phyloP scores from a whole-genome alignment of 192 early-diverging fungal genomes.

The Rhizophagus sp. region DNA sequence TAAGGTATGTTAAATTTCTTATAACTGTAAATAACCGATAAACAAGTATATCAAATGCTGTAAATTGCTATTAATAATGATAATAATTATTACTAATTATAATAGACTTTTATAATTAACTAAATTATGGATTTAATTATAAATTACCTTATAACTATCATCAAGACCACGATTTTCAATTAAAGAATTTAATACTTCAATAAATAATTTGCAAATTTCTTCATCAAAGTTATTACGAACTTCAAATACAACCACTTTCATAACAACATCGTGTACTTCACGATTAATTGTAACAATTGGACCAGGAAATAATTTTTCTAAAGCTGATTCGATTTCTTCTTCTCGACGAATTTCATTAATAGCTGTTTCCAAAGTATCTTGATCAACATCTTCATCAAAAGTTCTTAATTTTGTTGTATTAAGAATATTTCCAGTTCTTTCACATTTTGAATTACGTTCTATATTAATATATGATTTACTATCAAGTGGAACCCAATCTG shows the following conservation, averaged over 20 bases:
- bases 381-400: neutral
- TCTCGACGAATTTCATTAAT: neutral
- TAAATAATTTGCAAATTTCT: constrained; percentile 1
- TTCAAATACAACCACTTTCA: neutral
- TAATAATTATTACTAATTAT: neutral
- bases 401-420: neutral
- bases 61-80: neutral
- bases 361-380: neutral
- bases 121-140: no score
- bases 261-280: neutral
- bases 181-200: constrained; percentile 14
- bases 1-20: constrained; percentile 7
- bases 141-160: neutral
- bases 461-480: neutral
- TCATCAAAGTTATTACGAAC: neutral
- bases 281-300: neutral
- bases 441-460: neutral
- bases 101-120: no score
- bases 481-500: constrained; percentile 24
- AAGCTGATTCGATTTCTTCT: neutral
- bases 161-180: neutral
- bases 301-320: constrained; percentile 18
- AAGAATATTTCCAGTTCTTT: neutral
- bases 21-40: neutral
- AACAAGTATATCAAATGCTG: neutral